Evolutionary conservation across 2,329 filamentous ascomycete species (phyloP), one percentile per base, ranked within the genome.

Genomic region (Exserohilum turcica): DNA sequence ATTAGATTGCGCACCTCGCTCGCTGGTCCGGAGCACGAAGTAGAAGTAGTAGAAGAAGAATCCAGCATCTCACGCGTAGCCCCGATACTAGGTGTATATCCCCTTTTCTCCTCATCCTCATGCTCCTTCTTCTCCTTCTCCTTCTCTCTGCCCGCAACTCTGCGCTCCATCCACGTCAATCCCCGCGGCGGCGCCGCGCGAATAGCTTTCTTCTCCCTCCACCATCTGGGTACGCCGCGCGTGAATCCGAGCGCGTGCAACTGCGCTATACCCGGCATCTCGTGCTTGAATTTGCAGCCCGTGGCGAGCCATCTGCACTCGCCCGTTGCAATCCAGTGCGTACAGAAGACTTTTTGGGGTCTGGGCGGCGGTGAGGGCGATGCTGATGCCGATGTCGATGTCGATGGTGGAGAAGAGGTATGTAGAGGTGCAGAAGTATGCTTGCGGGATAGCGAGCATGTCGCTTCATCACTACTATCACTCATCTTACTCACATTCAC

Each of bases 251-350:
- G 80, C 6, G 82, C 79, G 37, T 83, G 77, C 63, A 95, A 84
- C 1, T 86, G 89, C 0, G 79, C 77, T 44, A 80, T 79, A 59
- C 92, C 86, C 0, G 92, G 92, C 89, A 96, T 96, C 71, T 94
- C 90, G 72, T 96, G 92, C 77, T 92, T 93, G 79, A 86, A 96
- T 60, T 87, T 86, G 77, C 92, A 96, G 0, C 92, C 92, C 67
- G 92, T 87, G 71, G 95, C 90, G 3, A 84, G 86, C 72, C 91
- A 97, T 57, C 89, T 89, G 71, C 92, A 97, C 37, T 90, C 85
- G 16, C 91, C 92, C 53, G 89, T 87, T 64, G 90, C 87, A 48
- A 96, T 87, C 92, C 92, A 97, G 74, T 93, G 91, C 53, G 91
- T 90, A 75, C 92, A 96, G 74, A 89, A 96, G 19, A 27, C 78